Base-by-base conservation (phyloP, 495 filamentous ascomycete species). In the Staphylotrichum longicolle region DNA sequence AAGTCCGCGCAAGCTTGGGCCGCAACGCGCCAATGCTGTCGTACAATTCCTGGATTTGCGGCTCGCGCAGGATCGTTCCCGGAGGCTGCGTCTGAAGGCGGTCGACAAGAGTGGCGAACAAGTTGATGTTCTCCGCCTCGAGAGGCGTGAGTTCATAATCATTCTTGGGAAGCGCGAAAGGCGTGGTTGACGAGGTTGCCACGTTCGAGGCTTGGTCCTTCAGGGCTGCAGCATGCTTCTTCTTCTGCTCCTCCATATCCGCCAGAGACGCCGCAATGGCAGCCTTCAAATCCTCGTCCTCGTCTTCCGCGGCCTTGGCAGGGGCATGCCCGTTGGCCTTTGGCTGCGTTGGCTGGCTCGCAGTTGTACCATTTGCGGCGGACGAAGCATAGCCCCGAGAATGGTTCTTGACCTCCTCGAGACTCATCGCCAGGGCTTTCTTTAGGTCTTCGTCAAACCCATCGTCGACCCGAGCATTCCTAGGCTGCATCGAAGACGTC, bases 221-320 rank as follows among this genome's bases (percentile, higher is more conserved):
- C 67, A 96, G 75, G 30, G 84, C 83, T 33, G 87, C 86, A 8
- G 91, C 86, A 75, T 96, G 88, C 62, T 85, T 87, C 73, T 94
- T 90, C 75, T 98, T 98, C 66, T 98, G 95, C 70, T 96, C 87
- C 76, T 98, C 94, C 93, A 98, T 97, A 71, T 98, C 94, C 49
- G 88, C 87, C 49, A 98, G 73, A n/a, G 93, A 97, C 32, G 95
- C 94, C 40, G 92, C 93, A 70, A 98, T 98, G 11, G 94, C 94
- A 42, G 94, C 93, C 70, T 95, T 95, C 42, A 98, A 76, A 70
- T 98, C 93, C 14, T 91, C 86, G 71, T 98, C 94, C 58, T 97
- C 92, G 44, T 93, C 90, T 59, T 91, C 90, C 4, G 83, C 82
- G 15, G 72, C 74, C 33, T 80, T 79, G 5, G 72, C 51, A 33